Base-by-base conservation (phyloP, 805 yeast genomes). In the Yarrowia sp. region DNA sequence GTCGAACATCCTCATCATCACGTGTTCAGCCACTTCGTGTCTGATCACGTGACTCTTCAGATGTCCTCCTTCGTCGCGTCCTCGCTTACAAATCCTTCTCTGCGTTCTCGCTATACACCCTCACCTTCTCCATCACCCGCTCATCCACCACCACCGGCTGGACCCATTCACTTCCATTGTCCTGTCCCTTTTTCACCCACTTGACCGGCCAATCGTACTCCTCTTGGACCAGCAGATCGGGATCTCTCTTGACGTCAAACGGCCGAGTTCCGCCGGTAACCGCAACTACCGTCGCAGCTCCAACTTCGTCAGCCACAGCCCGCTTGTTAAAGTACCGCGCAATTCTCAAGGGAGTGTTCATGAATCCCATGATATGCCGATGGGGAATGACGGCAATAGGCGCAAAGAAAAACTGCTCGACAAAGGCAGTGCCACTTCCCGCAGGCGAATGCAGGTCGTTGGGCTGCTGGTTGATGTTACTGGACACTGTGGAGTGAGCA, bases 141-240 rank as follows among this genome's bases (percentile, higher is more conserved):
- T 85, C 86, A 75, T 94, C 98, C 38, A 85, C 85, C 8, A 76
- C 81, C 58, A 93, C 80, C 36, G 89, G 93, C 74, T 87, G 87
- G 68, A 89, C 87, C 99, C 99, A 94, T 76, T 94, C 98, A 72
- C 97, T 89, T 49, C 85, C 80, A 72, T 86, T 89, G 66, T 86
- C 89, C 58, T 78, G 76, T n/a, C 97, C 97, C 70, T 83, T 84
- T 72, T 86, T 83, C 42, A 91, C 89, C 97, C 98, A 94, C 69
- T 84, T 83, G 68, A 43, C 78, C 14, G 97, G 97, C 98, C 98
- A 94, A 72, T 91, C 94, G 7, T 77, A 74, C 75, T 93, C 97
- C 77, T 92, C 97, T 50, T 81, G 86, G 19, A 76, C 75, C 15
- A 84, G 85, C 70, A 80, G 77, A 36, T 78, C 78, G 16, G 78